phyloP scores from a whole-genome alignment of 2,329 filamentous ascomycete genomes.

The Fusarium secorum region DNA sequence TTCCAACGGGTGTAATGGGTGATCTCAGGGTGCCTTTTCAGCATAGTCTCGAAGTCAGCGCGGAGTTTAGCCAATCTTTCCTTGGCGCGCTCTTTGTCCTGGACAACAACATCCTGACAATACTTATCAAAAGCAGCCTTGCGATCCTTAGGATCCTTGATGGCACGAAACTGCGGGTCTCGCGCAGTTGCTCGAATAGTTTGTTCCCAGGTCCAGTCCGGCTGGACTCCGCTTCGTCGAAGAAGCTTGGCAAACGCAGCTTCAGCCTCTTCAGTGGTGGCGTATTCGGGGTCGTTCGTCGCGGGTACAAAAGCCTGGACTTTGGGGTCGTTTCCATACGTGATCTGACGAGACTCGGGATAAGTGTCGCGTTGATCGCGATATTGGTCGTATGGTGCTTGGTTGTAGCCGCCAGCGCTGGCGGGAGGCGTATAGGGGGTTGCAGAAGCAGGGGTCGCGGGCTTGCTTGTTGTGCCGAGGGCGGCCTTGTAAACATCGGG shows the following conservation, averaged over 20 bases:
- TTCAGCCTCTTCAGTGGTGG: conserved; percentile 85
- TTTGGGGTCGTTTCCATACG: conserved; percentile 63
- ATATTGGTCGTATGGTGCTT: conserved; percentile 49
- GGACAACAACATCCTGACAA: conserved; percentile 84
- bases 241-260: conserved; percentile 92
- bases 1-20: conserved; percentile 97
- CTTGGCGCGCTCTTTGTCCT: conserved; percentile 94
- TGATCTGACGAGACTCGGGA: conserved; percentile 65
- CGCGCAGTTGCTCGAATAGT: conserved; percentile 85
- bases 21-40: conserved; percentile 95
- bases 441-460: conserved; percentile 52
- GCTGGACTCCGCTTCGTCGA: conserved; percentile 82
- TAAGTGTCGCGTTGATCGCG: conserved; percentile 51
- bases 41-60: conserved; percentile 93
- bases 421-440: conserved; percentile 54
- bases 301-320: conserved; percentile 68
- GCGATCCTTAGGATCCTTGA: conserved; percentile 91
- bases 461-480: conserved; percentile 64
- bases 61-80: conserved; percentile 92
- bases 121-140: conserved; percentile 95
- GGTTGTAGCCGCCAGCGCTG: conserved; percentile 40
- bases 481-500: conserved; percentile 82
- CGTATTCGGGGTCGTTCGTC: conserved; percentile 78
- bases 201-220: conserved; percentile 93
- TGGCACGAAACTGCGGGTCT: conserved; percentile 89